Base-by-base conservation (phyloP, 768 basidiomycete species). In the Boletus sp. region DNA sequence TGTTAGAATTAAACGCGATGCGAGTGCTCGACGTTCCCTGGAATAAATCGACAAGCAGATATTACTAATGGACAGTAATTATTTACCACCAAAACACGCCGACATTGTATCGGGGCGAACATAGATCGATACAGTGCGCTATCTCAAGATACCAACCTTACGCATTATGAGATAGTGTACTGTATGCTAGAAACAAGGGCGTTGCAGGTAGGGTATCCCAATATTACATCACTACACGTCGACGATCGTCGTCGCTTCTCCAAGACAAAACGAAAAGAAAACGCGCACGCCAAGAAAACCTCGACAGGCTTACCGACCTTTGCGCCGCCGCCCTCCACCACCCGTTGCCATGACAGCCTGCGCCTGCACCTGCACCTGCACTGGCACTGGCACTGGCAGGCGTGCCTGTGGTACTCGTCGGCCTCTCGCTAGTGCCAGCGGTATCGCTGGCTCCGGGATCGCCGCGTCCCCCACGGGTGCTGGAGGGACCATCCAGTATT, bases 251-350 rank as follows among this genome's bases (percentile, higher is more conserved):
- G 42, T 28, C 7, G 24, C 12, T 47, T 40, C 50, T 49, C 36
- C 61, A 47, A 59, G 35, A 30, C 35, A 29, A 37, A 15, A 36
- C 9, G 18, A 29, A 48, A 42, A 35, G 29, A 42, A 17, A 36
- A 24, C 3, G 6, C 7, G n/a, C 30, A 30, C 4, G 12, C 18
- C 35, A 46, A 45, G 30, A 33, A 20, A 32, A 35, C 4, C 30
- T 4, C 3, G 7, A 33, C 17, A n/a, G n/a, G 10, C 6, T 52
- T 47, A 67, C 32, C 45, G 60, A 36, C 42, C 39, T 45, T 40
- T 59, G 49, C 52, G 64, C 14, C 47, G 53, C 4, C 56, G 54
- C 2, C 66, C 54, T 24, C 47, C 52, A 18, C 44, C 54, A 0
- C 48, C 63, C 24, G 48, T 57, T 11, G 35, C 45, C n/a, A 47